Base-by-base conservation (phyloP, 768 basidiomycete genomes). In the Kwoniella dejecticola region DNA sequence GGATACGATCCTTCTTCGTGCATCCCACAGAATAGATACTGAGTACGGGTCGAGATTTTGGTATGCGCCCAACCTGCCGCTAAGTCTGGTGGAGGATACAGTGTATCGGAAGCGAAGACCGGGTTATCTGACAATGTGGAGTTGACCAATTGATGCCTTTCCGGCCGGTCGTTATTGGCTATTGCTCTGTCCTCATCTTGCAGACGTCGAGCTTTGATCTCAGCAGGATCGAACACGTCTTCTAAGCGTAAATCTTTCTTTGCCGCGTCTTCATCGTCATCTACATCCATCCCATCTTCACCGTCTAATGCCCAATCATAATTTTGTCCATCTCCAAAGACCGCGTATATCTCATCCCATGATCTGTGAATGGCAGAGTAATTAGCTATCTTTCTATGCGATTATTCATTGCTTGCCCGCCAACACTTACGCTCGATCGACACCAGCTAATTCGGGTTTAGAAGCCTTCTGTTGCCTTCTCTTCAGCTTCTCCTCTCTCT, bases 301-400 rank as follows among this genome's bases (percentile, higher is more conserved):
- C 63, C 72, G 46, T 82, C 87, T 45, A 99, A 78, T 12, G 94
- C 94, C 89, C 91, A 94, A 69, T 92, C 92, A 76, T 95, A 99
- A 67, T 98, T 94, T 70, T 89, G 87, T 6, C 96, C 96, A 66
- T 94, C 90, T 31, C 96, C 96, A 67, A 99, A 99, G 1, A 98
- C 91, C 60, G 91, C 94, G 63, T 89, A 88, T 26, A 98, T 89
- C 80, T 97, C 96, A 47, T 90, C 88, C 91, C 92, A 96, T 26
- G 91, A 88, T 71, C 91, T 95, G 67, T 2, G 30, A 27, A 58
- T 4, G 44, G 54, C 38, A 60, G 54, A 30, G 29, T 30, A 33
- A 11, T 38, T 27, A 53, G 30, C 11, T 6, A 11, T n/a, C n/a
- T n/a, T n/a, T n/a, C n/a, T n/a, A n/a, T n/a, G n/a, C n/a, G n/a